A percentile compares a stretch with the other conserved stretches of the same genome.
phyloP scores from a whole-genome alignment of 768 basidiomycete species.

The Tulasnella sp. region DNA sequence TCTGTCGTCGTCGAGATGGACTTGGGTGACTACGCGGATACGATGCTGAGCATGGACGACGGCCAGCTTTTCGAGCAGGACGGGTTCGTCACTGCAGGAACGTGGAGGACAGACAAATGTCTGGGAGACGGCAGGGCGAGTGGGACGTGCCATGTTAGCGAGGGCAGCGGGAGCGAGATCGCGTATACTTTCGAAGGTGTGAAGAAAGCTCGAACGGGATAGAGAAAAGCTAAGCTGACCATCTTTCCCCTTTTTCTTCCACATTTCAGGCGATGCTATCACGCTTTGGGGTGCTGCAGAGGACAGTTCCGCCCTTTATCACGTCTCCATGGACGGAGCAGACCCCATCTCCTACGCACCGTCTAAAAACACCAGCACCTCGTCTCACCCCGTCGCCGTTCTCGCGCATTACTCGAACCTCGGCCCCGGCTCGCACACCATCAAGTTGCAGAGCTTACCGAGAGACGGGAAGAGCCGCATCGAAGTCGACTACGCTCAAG shows the following conservation, averaged over 20 bases:
- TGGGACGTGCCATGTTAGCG: background rate
- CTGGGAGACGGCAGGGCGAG: background rate
- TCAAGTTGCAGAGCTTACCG: background rate
- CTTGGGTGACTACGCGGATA: background rate
- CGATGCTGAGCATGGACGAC: background rate
- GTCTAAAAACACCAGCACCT: background rate
- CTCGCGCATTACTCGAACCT: conserved; percentile 7
- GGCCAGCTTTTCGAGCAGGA: background rate
- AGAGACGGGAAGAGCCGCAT: background rate
- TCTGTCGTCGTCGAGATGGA: conserved; percentile 3
- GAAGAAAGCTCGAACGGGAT: background rate
- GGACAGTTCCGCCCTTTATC: background rate
- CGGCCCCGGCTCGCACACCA: background rate
- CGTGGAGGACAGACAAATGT: background rate
- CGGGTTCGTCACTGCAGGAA: background rate
- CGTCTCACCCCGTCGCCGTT: background rate
- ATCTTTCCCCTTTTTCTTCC: too few relatives aligned
- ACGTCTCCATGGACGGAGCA: background rate
- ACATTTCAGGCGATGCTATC: background rate
- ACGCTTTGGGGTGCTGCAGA: background rate
- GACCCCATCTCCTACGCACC: background rate
- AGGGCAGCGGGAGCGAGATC: background rate
- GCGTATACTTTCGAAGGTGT: background rate
- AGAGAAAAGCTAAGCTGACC: background rate
- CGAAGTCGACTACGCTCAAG: background rate